Evolutionary conservation across 1,139 yeast genomes (phyloP).

Genomic region (Geotrichum restrictum): DNA sequence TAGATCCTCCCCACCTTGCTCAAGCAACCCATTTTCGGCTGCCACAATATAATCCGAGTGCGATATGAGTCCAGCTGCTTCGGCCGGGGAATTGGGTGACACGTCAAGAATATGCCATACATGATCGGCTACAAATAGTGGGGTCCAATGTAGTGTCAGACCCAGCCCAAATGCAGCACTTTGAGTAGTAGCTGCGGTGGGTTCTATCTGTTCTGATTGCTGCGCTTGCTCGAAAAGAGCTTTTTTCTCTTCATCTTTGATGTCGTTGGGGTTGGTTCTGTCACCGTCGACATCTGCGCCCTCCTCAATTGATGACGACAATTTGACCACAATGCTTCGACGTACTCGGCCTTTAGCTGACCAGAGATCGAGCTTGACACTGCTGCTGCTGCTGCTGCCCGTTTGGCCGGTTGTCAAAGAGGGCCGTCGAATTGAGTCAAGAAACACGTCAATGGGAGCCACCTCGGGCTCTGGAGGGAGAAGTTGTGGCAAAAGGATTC

Average conservation of each 20-base stretch:
- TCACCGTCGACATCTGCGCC: background rate
- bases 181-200: constrained; percentile 28
- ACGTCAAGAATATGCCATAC: constrained; percentile 85
- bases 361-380: constrained; percentile 69
- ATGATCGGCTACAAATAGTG: constrained; percentile 68
- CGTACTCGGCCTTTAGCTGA: constrained; percentile 79
- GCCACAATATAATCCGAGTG: constrained; percentile 88
- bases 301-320: constrained; percentile 28
- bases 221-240: too few species aligned
- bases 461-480: constrained; percentile 20
- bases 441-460: constrained; percentile 32
- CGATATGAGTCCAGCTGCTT: constrained; percentile 74
- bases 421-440: constrained; percentile 31
- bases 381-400: constrained; percentile 25
- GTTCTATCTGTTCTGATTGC: too few species aligned
- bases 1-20: constrained; percentile 81
- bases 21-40: constrained; percentile 75
- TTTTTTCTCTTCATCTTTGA: background rate
- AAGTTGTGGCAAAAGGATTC: constrained; percentile 29
- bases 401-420: constrained; percentile 23
- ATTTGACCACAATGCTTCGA: constrained; percentile 50
- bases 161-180: constrained; percentile 45
- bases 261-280: background rate
- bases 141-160: constrained; percentile 69
- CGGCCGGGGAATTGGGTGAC: constrained; percentile 79